phyloP scores from a whole-genome alignment of 116 monocot species.

The Cymodocea nodosa region DNA sequence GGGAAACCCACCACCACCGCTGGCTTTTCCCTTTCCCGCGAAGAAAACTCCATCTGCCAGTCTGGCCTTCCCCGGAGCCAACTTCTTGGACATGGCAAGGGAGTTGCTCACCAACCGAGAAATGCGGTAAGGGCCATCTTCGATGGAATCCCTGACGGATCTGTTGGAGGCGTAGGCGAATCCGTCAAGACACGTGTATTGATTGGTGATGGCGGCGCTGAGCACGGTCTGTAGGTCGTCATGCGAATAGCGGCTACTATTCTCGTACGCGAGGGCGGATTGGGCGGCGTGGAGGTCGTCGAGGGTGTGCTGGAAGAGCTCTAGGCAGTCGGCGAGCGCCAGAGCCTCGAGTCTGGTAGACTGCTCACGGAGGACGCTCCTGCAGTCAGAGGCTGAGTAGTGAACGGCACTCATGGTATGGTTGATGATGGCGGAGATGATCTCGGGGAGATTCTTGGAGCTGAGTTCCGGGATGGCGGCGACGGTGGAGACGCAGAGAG shows the following conservation, averaged over 20 bases:
- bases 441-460: constrained; percentile 25
- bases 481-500: constrained; percentile 39
- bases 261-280: constrained; percentile 10
- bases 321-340: constrained; percentile 50
- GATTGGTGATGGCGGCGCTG: constrained; percentile 69
- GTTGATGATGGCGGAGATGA: constrained; percentile 32
- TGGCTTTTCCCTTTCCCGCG: constrained; percentile 27
- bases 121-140: constrained; percentile 23
- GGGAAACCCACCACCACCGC: constrained; percentile 23
- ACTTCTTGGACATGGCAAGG: constrained; percentile 57
- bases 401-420: constrained; percentile 18
- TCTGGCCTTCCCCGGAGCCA: constrained; percentile 11
- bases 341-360: constrained; percentile 9
- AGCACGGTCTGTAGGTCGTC: constrained; percentile 38
- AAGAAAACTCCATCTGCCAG: constrained; percentile 7
- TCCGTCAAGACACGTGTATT: constrained; percentile 78
- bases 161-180: constrained; percentile 14
- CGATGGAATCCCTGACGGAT: constrained; percentile 24
- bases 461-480: constrained; percentile 15
- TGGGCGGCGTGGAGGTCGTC: constrained; percentile 22
- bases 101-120: constrained; percentile 60
- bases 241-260: background rate
- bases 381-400: constrained; percentile 23
- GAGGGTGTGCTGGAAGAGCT: constrained; percentile 33
- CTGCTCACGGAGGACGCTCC: constrained; percentile 10